Evolutionary conservation across 352 stramenopile genomes (phyloP), one percentile per base, ranked within the genome.

Genomic region (Thraustotheca clavata): DNA sequence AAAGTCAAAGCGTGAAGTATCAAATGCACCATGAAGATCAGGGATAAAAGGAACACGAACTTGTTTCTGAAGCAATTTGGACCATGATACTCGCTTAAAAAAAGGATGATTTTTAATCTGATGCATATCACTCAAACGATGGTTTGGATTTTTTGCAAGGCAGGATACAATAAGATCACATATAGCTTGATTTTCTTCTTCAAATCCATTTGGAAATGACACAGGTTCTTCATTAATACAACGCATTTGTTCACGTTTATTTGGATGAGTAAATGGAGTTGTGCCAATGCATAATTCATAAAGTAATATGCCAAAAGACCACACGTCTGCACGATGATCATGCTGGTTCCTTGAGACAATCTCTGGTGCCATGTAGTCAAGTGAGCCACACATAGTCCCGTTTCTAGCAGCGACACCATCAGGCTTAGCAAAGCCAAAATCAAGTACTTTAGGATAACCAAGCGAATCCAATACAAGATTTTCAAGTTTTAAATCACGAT

Each of bases 401-500:
- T 87, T 88, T 20, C 79, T 83, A 18, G 76, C 62, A 16, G 77
- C 71, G 22, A 69, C 76, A 33, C 20, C 43, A 16, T 76, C 69
- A 0, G 78, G 79, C 70, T 91, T 91, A 38, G 80, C 73, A 22
- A 91, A 88, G 8, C 80, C 80, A 73, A 91, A 92, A 59, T 94
- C 84, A 20, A 91, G 43, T 27, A 92, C 60, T 43, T 92, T 89
- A 24, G 76, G 73, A 75, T 98, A 98, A 18, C 96, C 95, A 32
- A 76, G 73, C 6, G 70, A 61, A 71, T 98, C 84, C 24, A 96
- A 69, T 36, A 95, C 76, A 11, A 96, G 63, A 67, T 96, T 96
- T 68, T 96, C 88, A 8, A 89, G 77, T 69, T 96, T 96, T n/a
- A 96, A 70, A 67, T 96, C 88, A 8, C 88, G 84, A 54, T 96